Base-by-base conservation (phyloP, 768 basidiomycete genomes). In the Phlegmacium glaucopus region DNA sequence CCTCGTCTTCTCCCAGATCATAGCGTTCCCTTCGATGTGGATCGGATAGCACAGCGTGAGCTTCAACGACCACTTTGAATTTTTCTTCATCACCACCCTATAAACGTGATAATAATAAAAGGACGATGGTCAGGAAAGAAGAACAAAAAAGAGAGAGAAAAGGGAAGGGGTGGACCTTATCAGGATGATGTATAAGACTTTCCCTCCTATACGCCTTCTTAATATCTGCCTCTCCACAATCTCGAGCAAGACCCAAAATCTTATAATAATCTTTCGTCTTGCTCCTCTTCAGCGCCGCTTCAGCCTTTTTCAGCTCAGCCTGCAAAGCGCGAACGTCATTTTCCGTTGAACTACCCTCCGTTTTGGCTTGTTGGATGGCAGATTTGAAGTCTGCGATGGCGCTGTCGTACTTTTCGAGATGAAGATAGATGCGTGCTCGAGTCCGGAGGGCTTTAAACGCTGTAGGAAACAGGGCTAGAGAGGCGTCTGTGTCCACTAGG, bases 61-160 rank as follows among this genome's bases (percentile, higher is more conserved):
- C 89, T 65, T 93, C 92, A 1, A 74, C 81, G 26, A 91, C 84
- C 16, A 92, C 76, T 66, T 97, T 96, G 80, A 98, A 98, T 57
- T 90, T 88, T 61, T 96, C 95, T 58, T 95, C 94, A 61, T 93
- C 90, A 25, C 94, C 94, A 22, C 94, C 93, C 84, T 90, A 37
- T 7, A 27, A 34, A 18, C 29, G 17, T 27, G 42, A 30, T 47
- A 17, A 43, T 12, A 13, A 26, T 22, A 28, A 16, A 39, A n/a
- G n/a, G n/a, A n/a, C n/a, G n/a, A n/a, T n/a, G n/a, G n/a, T n/a
- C n/a, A n/a, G n/a, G n/a, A n/a, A n/a, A n/a, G n/a, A n/a, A n/a
- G n/a, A n/a, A n/a, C n/a, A n/a, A 36, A 26, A 13, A 53, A 44
- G 49, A 45, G 52, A 44, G 56, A 51, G 56, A 40, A 4, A 29